Conservation (phyloP, 2,329 filamentous ascomycete genomes). For the Botryotinia globosa region DNA sequence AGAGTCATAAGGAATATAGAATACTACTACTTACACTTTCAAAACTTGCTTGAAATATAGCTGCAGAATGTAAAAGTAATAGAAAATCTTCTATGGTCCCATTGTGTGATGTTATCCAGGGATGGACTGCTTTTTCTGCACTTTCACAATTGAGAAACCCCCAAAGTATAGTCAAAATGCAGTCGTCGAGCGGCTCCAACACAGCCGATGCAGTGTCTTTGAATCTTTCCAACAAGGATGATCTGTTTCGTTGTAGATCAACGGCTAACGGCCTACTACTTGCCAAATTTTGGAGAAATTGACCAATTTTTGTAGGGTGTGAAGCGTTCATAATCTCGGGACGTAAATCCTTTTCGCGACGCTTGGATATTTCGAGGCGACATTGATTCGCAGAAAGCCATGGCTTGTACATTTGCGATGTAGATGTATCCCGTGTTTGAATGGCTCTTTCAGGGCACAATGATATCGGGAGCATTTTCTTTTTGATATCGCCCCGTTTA, state of each 20-base stretch:
- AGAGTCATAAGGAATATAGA: too few species aligned
- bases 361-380: background rate
- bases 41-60: constrained; percentile 11
- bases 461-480: constrained; percentile 19
- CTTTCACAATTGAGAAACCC: constrained; percentile 15
- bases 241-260: background rate
- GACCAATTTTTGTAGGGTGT: background rate
- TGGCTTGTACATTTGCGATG: background rate
- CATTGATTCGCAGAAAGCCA: background rate
- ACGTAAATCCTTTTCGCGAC: background rate
- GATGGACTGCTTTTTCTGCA: background rate
- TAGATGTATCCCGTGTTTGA: background rate
- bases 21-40: constrained; percentile 1
- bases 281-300: background rate
- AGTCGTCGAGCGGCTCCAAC: constrained; percentile 17
- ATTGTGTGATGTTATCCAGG: constrained; percentile 1
- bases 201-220: background rate
- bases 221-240: background rate
- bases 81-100: constrained; percentile 13
- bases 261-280: background rate
- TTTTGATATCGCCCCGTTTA: constrained; percentile 21
- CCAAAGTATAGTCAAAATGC: constrained; percentile 20
- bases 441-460: constrained; percentile 6
- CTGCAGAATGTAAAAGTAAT: constrained; percentile 9
- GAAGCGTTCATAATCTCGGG: background rate